A percentile compares a stretch with the other conserved stretches of the same genome.
Conservation (phyloP, 1,139 yeast species). For the Candida albicans region DNA sequence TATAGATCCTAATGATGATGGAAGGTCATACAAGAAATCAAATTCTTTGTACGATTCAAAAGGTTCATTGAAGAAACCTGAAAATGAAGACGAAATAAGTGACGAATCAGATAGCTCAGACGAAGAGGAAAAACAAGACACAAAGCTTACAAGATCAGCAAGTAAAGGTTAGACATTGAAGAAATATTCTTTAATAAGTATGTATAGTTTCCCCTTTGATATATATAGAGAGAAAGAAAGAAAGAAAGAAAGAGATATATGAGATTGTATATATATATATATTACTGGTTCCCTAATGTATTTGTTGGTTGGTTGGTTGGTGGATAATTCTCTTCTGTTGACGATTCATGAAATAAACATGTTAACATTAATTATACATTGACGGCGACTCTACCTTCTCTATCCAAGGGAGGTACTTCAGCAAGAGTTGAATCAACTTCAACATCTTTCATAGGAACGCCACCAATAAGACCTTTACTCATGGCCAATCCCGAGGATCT, state of each 20-base stretch:
- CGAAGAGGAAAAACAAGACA: conserved; percentile 21
- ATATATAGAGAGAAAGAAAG: not conserved
- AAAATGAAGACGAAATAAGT: conserved; percentile 28
- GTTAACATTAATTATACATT: not conserved
- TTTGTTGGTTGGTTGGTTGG: too few species aligned
- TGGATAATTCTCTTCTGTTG: too few species aligned
- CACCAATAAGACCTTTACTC: conserved; percentile 86
- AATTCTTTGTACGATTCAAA: conserved; percentile 57
- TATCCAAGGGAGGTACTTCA: conserved; percentile 79
- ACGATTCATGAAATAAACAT: too few species aligned
- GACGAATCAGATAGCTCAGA: conserved; percentile 28
- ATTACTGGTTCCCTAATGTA: not conserved
- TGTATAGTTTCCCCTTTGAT: not conserved
- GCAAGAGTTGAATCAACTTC: conserved; percentile 17
- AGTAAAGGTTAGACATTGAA: conserved; percentile 38
- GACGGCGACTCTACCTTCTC: conserved; percentile 64
- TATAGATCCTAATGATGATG: conserved; percentile 81
- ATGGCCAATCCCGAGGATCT: conserved; percentile 84
- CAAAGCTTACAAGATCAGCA: conserved; percentile 41
- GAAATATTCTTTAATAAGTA: conserved; percentile 3
- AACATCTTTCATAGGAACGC: conserved; percentile 8
- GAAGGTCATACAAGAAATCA: conserved; percentile 66
- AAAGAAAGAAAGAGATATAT: not conserved
- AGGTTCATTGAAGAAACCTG: conserved; percentile 31
- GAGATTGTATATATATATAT: not conserved